Base-by-base conservation (phyloP, 768 basidiomycete genomes). In the Tulasnella sp. region DNA sequence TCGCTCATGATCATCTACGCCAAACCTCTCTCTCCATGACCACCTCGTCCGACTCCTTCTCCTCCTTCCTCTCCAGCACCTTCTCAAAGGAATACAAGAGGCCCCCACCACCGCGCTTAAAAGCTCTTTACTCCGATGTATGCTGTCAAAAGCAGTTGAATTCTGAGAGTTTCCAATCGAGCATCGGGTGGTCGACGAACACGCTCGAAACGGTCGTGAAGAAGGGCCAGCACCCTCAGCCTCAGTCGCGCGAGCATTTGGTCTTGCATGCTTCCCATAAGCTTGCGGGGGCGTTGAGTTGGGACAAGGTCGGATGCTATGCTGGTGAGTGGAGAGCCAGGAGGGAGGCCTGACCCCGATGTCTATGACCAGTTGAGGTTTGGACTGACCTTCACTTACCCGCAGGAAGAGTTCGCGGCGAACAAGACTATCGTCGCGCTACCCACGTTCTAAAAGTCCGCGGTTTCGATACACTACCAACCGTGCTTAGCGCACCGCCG, bases 51-150 rank as follows among this genome's bases (percentile, higher is more conserved):
- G 54, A 58, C 54, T 22, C n/a, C n/a, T n/a, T n/a, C 20, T 58
- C 54, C n/a, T 58, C 54, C 54, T 58, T 74, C 72, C 78, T 79
- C 64, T 37, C 78, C 60, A 73, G 80, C 6, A 76, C 80, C 31
- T 54, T 81, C 44, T 80, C 83, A 3, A 58, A 7, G 11, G 83
- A 83, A 76, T 83, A 83, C 77, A 34, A 81, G 3, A 78, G 82
- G 0, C 85, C 85, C 0, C 84, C 86, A 0, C 18, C 83, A 22
- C 80, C 84, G 16, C 86, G 87, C 22, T 80, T 87, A 3, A 81
- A 84, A 76, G 85, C 96, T 0, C 88, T 98, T 8, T 98, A 97
- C n/a, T n/a, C n/a, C n/a, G n/a, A n/a, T n/a, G n/a, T n/a, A n/a
- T n/a, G n/a, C n/a, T n/a, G n/a, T n/a, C n/a, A n/a, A n/a, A n/a